These are phyloP conservation scores for Actinomortierella ambigua DNA, from an alignment of 371 early-diverging fungal genomes.

Conservation along the genomic window DNA sequence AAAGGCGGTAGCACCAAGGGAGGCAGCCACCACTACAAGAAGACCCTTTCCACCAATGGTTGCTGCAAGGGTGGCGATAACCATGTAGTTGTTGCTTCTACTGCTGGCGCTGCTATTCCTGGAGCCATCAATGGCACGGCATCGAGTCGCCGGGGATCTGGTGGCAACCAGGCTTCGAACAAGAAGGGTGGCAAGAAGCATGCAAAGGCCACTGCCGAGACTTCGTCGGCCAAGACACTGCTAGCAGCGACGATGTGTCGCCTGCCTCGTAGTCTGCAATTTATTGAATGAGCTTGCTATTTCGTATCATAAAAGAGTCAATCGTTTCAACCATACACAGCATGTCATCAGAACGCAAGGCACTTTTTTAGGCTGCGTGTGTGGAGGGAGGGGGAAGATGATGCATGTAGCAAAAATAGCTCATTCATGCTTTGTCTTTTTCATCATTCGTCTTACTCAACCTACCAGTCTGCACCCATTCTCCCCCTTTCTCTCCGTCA, in stretches of 20 bases:
- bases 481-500: slow-evolving; percentile 9
- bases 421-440: neutral
- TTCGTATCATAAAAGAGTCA: too few relatives aligned
- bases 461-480: neutral
- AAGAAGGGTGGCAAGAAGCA: neutral
- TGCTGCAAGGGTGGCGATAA: neutral
- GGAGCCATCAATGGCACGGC: neutral
- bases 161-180: neutral
- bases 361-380: too few relatives aligned
- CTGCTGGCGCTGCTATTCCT: neutral
- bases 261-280: slow-evolving; percentile 42
- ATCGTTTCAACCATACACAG: too few relatives aligned
- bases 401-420: neutral
- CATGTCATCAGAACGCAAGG: too few relatives aligned
- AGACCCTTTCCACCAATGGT: neutral
- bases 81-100: too few relatives aligned
- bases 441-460: neutral
- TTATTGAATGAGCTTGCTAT: slow-evolving; percentile 19
- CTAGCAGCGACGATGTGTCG: slow-evolving; percentile 11
- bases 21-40: slow-evolving; percentile 4
- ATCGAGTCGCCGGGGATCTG: neutral
- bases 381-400: neutral
- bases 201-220: neutral
- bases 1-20: neutral
- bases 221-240: slow-evolving; percentile 22